A percentile compares a stretch with the other conserved stretches of the same genome.
Conservation (phyloP, 2,329 filamentous ascomycete genomes). For the Pseudocercospora musae region DNA sequence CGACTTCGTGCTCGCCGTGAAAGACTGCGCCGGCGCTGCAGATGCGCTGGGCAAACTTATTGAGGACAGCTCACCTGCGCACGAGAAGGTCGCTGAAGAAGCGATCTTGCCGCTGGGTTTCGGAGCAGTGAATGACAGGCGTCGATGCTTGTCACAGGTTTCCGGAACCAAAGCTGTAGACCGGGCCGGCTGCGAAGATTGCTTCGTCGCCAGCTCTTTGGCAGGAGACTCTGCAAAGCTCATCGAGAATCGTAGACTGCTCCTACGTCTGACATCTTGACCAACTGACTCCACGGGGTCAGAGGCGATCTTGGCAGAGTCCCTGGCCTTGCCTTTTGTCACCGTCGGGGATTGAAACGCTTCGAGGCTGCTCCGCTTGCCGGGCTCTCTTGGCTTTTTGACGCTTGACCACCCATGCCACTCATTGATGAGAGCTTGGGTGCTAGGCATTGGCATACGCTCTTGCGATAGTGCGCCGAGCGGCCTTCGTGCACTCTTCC, state of each 20-base stretch:
- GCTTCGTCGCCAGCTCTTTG: not conserved
- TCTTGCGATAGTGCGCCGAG: conserved; percentile 25
- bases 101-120: conserved; percentile 13
- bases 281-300: conserved; percentile 1
- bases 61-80: not conserved
- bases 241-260: conserved; percentile 27
- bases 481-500: conserved; percentile 24
- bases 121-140: not conserved
- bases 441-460: conserved; percentile 35
- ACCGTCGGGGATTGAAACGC: conserved; percentile 16
- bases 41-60: not conserved
- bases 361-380: conserved; percentile 8
- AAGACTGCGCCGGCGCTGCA: not conserved
- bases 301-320: not conserved
- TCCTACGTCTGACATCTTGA: conserved; percentile 16
- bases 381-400: conserved; percentile 36
- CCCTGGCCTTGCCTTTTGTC: conserved; percentile 4
- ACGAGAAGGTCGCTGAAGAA: conserved; percentile 10
- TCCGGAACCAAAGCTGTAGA: conserved; percentile 5
- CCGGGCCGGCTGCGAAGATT: not conserved
- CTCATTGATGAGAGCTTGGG: conserved; percentile 44
- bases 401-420: conserved; percentile 42
- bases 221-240: conserved; percentile 19
- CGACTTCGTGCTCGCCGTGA: not conserved
- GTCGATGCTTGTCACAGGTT: not conserved